Base-by-base conservation (phyloP, 352 stramenopile species). In the Discostella stelligera region DNA sequence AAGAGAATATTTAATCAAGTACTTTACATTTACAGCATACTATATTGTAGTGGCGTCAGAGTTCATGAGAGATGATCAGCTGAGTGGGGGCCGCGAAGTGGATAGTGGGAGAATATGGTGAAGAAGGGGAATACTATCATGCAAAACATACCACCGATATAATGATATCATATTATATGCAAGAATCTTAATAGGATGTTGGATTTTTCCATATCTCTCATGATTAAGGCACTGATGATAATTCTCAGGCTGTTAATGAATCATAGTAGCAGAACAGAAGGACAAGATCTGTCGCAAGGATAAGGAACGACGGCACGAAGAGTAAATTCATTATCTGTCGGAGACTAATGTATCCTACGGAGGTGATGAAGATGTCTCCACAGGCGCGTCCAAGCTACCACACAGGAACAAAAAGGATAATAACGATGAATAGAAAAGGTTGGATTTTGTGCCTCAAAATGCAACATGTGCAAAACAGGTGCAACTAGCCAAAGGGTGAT, bases 41-140 rank as follows among this genome's bases (percentile, higher is more conserved):
- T 92, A 92, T 56, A 90, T 92, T 73, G 86, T 92, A 0, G 84
- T 78, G 2, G 76, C 86, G 21, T 80, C 20, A 14, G 80, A 81
- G 44, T 92, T 84, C 56, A 92, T 92, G 86, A 78, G 81, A 71
- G 32, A 79, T 46, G 86, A 92, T 76, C 86, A 88, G 60, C 56
- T 91, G 20, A 89, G 82, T 80, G 85, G 85, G 18, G 85, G 85
- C 16, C 81, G 70, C 1, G 25, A 85, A 41, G 66, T 89, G 13
- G 85, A 91, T 74, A 27, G 70, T 50, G 85, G 78, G 1, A 48
- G 80, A 56, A 30, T 87, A 60, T 91, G 82, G 82, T 91, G 44
- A 80, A 32, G 27, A 32, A 32, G 27, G 27, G 27, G 5, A 32
- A 32, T 32, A 32, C n/a, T n/a, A n/a, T n/a, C n/a, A n/a, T n/a